phyloP scores from a whole-genome alignment of 2,329 filamentous ascomycete genomes.

The Fusarium chaquense region DNA sequence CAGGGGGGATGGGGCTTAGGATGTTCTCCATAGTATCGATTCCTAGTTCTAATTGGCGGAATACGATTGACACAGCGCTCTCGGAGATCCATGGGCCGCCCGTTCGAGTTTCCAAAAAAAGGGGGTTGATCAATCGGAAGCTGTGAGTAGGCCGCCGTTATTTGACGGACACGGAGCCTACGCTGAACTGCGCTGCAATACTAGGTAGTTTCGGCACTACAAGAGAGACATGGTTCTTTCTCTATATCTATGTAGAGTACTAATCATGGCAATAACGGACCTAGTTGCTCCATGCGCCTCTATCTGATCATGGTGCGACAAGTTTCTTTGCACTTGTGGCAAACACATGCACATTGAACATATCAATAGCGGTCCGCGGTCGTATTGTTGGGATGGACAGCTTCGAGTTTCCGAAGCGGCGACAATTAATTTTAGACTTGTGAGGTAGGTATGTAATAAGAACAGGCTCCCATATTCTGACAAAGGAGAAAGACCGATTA shows the following conservation, averaged over 20 bases:
- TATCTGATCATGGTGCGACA: slow-evolving; percentile 32
- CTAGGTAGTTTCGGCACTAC: neutral
- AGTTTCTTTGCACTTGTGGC: neutral
- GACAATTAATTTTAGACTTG: slow-evolving; percentile 11
- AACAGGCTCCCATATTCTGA: slow-evolving; percentile 5
- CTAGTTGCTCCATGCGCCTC: slow-evolving; percentile 34
- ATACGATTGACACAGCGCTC: slow-evolving; percentile 23
- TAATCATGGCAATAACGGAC: slow-evolving; percentile 19
- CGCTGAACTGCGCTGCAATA: slow-evolving; percentile 6
- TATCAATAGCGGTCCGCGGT: neutral
- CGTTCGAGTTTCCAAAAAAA: slow-evolving; percentile 44
- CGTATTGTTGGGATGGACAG: neutral
- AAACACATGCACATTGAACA: neutral
- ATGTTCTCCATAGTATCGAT: slow-evolving; percentile 9
- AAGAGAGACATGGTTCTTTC: slow-evolving; percentile 11
- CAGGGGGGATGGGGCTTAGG: slow-evolving; percentile 36
- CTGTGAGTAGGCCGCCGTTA: slow-evolving; percentile 24
- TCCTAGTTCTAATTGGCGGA: slow-evolving; percentile 32
- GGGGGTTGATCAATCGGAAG: slow-evolving; percentile 40
- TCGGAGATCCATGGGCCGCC: slow-evolving; percentile 27
- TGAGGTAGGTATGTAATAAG: slow-evolving; percentile 2
- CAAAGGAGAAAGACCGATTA: neutral
- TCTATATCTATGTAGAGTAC: slow-evolving; percentile 5
- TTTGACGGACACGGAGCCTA: slow-evolving; percentile 26
- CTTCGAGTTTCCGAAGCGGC: slow-evolving; percentile 10